A percentile compares a stretch with the other conserved stretches of the same genome.
Evolutionary conservation across 179 eudicot species (phyloP).

Genomic region (Drosera spatulata): DNA sequence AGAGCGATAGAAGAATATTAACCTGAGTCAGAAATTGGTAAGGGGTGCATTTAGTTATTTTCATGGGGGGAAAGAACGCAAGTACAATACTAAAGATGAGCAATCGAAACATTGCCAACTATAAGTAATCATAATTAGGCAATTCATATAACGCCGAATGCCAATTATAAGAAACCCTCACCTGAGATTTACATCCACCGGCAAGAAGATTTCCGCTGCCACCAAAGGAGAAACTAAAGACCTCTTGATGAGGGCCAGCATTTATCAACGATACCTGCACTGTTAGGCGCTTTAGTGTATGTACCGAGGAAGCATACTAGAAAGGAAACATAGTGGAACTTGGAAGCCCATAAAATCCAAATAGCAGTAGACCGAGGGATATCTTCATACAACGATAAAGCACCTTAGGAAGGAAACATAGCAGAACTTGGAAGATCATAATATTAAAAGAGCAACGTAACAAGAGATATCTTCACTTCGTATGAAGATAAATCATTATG

Average conservation of each 20-base stretch:
- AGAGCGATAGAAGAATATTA: too few species aligned
- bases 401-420: background rate
- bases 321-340: background rate
- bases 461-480: too few species aligned
- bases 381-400: background rate
- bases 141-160: too few species aligned
- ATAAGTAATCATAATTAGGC: too few species aligned
- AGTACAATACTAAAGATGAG: too few species aligned
- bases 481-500: too few species aligned
- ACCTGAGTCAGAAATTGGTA: too few species aligned
- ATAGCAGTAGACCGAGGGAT: background rate
- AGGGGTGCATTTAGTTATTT: too few species aligned
- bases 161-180: constrained; percentile 9
- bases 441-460: background rate
- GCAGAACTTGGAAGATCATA: background rate
- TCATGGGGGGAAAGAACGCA: too few species aligned
- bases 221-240: constrained; percentile 76
- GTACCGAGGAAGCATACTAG: background rate
- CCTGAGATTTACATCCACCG: constrained; percentile 89
- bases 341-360: background rate
- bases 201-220: constrained; percentile 69
- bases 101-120: too few species aligned
- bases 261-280: constrained; percentile 56
- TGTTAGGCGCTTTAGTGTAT: background rate
- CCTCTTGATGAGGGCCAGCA: constrained; percentile 65